Base-by-base conservation (phyloP, 2,329 filamentous ascomycete genomes). In the Hypoxylon sp. region DNA sequence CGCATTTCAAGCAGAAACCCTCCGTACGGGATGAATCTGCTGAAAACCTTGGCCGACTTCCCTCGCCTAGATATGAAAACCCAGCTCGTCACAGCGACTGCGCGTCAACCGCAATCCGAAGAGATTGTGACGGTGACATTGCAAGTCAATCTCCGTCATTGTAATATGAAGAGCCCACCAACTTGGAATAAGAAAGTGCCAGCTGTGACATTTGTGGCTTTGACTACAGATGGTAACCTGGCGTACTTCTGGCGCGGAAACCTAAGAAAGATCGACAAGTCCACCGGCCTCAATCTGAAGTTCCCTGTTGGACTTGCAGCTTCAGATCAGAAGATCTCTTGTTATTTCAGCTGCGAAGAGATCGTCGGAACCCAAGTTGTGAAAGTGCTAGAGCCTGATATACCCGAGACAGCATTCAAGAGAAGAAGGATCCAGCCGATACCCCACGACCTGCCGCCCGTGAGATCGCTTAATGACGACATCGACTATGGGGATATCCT, bases 271-370 rank as follows among this genome's bases (percentile, higher is more conserved):
- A 78, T 97, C 7, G 83, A 86, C n/a, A 85, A 84, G 4, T 86
- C 85, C 0, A 87, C 91, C 30, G 82, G 83, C 6, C 74, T 84
- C 25, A 86, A 90, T 8, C 76, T 94, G 1, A 79, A 83, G 0
- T 91, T 91, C 69, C 86, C 81, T 20, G 86, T 90, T 0, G 81
- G 86, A 0, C 77, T 94, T 20, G 85, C 79, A 1, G 81, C 81
- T 3, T 77, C 83, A 0, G 85, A 87, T 17, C 87, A 91, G 63
- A 81, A 85, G 2, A 86, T 96, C 35, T 85, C 85, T 25, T 93
- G 90, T 67, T 89, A 90, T 76, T 84, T 95, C 54, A 92, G 93
- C 78, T 98, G 95, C 72, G 95, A 98, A 80, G 91, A 94, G 48
- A 91, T 98, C 74, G 93, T 90, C 2, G 89, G 89, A 1, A 90